Conservation (phyloP, 495 filamentous ascomycete species). For the Jackrogersella multiformis region DNA sequence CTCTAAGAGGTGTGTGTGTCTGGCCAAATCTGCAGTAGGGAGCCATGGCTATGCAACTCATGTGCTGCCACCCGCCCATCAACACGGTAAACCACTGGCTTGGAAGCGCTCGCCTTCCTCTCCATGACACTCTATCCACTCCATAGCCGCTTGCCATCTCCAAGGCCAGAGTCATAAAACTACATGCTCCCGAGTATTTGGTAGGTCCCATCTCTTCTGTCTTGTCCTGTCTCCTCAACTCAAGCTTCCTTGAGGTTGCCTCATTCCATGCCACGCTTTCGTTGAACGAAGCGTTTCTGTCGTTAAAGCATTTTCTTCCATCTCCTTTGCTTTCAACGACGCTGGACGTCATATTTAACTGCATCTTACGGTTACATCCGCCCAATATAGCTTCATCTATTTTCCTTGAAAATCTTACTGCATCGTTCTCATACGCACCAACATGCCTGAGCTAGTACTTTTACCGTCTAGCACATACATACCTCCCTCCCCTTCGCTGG, state of each 20-base stretch:
- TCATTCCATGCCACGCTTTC: slow-evolving; percentile 53
- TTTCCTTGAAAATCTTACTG: slow-evolving; percentile 36
- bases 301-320: slow-evolving; percentile 45
- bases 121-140: slow-evolving; percentile 24
- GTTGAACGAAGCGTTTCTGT: slow-evolving; percentile 62
- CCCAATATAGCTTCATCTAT: slow-evolving; percentile 23
- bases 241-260: slow-evolving; percentile 50
- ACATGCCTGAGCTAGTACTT: slow-evolving; percentile 67
- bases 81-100: slow-evolving; percentile 23
- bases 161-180: slow-evolving; percentile 45
- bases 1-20: slow-evolving; percentile 25
- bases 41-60: slow-evolving; percentile 36
- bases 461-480: slow-evolving; percentile 68
- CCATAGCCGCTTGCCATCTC: slow-evolving; percentile 44
- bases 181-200: slow-evolving; percentile 41
- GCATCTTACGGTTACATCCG: slow-evolving; percentile 33
- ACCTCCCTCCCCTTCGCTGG: slow-evolving; percentile 74
- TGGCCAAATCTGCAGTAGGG: slow-evolving; percentile 35
- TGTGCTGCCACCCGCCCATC: slow-evolving; percentile 37
- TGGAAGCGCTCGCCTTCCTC: slow-evolving; percentile 44
- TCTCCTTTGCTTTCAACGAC: slow-evolving; percentile 48
- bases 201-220: slow-evolving; percentile 37
- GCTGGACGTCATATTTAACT: slow-evolving; percentile 53
- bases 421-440: slow-evolving; percentile 43
- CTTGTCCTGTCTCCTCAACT: slow-evolving; percentile 49